Conservation (phyloP, 805 yeast species). For the Kuraishia hungarica region DNA sequence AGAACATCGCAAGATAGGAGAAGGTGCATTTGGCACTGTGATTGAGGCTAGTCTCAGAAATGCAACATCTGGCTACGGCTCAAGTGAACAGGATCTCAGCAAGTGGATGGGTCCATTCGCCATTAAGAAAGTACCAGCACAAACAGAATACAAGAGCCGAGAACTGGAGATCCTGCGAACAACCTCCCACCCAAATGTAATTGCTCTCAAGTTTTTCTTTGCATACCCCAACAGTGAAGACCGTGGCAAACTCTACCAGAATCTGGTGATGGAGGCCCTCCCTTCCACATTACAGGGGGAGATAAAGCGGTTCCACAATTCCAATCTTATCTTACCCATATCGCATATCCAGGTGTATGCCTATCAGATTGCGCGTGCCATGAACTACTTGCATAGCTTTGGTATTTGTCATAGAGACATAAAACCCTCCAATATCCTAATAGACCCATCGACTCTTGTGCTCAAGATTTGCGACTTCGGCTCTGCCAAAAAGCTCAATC, state of each 20-base stretch:
- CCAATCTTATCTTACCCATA: conserved; percentile 55
- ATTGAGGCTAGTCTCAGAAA: conserved; percentile 53
- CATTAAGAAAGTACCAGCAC: conserved; percentile 79
- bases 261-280: conserved; percentile 79
- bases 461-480: conserved; percentile 83
- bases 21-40: conserved; percentile 84
- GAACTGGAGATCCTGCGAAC: conserved; percentile 70
- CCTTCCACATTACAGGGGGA: conserved; percentile 76
- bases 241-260: conserved; percentile 56
- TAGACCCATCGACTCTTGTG: conserved; percentile 58
- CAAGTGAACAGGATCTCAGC: conserved; percentile 2
- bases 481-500: conserved; percentile 71
- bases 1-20: conserved; percentile 71
- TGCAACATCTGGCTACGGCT: conserved; percentile 8
- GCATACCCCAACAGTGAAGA: conserved; percentile 58
- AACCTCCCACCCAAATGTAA: conserved; percentile 76
- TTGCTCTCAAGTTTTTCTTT: conserved; percentile 59
- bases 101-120: conserved; percentile 77
- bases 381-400: conserved; percentile 73
- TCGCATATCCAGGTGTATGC: conserved; percentile 71
- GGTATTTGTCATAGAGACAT: conserved; percentile 81
- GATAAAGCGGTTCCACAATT: conserved; percentile 58
- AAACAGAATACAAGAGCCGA: conserved; percentile 77
- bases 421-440: conserved; percentile 74
- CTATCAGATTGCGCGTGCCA: conserved; percentile 74